Evolutionary conservation across 1,139 yeast genomes (phyloP), one percentile per base, ranked within the genome.

Genomic region (Candida gigantensis): DNA sequence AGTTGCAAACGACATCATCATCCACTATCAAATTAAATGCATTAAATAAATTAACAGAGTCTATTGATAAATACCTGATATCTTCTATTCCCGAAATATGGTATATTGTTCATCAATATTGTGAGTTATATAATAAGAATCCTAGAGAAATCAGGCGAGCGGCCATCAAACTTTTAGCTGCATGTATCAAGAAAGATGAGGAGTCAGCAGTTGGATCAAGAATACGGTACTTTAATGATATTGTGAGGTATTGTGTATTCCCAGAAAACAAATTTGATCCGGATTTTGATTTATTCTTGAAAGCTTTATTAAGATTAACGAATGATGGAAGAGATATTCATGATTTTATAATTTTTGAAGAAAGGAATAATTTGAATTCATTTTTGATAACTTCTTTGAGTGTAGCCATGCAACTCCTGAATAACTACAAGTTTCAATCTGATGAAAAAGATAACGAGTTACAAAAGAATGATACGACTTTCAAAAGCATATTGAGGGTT

Each of bases 81-180:
- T 70, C 83, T 0, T 75, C 84, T 2, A 68, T 84, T 4, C 82
- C 85, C 0, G 90, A 84, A 47, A 71, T 86, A 3, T 87, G 96
- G 96, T 79, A 82, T 51, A 61, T 79, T 39, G 82, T 83, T 0
- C 64, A 78, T 45, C 79, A 75, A 40, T 62, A 84, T 58, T 69
- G 84, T 34, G 66, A 68, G 6, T n/a, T n/a, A n/a, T n/a, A n/a
- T n/a, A 55, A 65, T 0, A 60, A 60, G 10, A 57, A 67, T 9
- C 60, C 33, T 11, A 14, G 15, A 17, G 33, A 30, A 11, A 71
- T 77, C 16, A 66, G 95, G 32, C 58, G 75, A 26, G 73, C 77
- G 1, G 81, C 81, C 0, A 55, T 86, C 19, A 57, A 67, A 15
- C 62, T 87, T 30, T 58, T 85, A 56, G 58, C 62, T 12, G 68